Percentiles rank a stretch among this genome's conserved stretches.
Conservation (phyloP, 768 basidiomycete species). For the Termitomyces eurrhizus region DNA sequence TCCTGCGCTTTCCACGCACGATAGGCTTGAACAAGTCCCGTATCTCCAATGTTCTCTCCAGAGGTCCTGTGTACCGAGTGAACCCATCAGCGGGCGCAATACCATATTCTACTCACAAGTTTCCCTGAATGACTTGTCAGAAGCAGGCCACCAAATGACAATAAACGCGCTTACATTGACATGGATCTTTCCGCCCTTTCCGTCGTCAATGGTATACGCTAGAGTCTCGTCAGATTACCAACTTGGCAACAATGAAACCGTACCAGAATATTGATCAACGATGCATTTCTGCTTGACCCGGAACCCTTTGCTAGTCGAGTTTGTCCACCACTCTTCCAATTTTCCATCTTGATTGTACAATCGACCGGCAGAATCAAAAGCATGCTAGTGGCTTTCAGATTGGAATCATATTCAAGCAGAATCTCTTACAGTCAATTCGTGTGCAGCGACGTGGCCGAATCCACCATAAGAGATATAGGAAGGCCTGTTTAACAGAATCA, state of each 20-base stretch:
- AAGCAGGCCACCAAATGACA: neutral
- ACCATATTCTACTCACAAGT: constrained; percentile 46
- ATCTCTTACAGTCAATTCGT: constrained; percentile 77
- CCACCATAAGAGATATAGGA: constrained; percentile 87
- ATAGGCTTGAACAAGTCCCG: constrained; percentile 80
- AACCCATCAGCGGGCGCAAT: neutral
- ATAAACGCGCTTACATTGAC: constrained; percentile 63
- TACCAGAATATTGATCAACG: constrained; percentile 86
- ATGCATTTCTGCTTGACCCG: constrained; percentile 82
- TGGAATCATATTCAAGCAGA: neutral
- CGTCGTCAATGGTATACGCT: constrained; percentile 84
- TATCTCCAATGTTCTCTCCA: constrained; percentile 90
- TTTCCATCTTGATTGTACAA: constrained; percentile 90
- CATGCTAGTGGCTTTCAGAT: constrained; percentile 49
- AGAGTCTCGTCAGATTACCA: constrained; percentile 1
- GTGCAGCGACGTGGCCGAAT: constrained; percentile 89
- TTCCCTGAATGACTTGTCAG: constrained; percentile 47
- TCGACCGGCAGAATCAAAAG: constrained; percentile 86
- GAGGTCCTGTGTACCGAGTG: constrained; percentile 58
- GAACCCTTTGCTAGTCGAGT: constrained; percentile 81
- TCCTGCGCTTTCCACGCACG: constrained; percentile 88
- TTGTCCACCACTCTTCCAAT: constrained; percentile 91
- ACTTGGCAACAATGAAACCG: neutral
- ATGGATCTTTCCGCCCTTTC: constrained; percentile 76
- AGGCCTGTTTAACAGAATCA: constrained; percentile 51